Evolutionary conservation across 306 rosid species (phyloP).

Genomic region (Casuarina equisetifolia): DNA sequence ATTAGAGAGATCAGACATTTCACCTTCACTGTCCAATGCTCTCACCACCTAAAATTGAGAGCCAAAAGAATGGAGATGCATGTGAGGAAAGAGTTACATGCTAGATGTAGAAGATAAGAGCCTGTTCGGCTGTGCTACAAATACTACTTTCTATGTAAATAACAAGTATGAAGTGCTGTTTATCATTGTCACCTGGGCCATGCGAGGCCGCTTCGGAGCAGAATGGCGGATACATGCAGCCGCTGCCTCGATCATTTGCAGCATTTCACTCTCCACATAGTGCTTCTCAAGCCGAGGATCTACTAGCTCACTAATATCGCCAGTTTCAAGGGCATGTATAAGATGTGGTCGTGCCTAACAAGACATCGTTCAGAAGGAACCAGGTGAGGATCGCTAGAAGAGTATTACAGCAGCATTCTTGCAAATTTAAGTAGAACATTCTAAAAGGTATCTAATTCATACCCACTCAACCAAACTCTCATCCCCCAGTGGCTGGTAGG

Average conservation of each 20-base stretch:
- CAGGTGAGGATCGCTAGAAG: constrained; percentile 2
- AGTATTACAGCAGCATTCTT: neutral
- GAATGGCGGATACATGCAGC: constrained; percentile 96
- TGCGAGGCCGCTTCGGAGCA: constrained; percentile 83
- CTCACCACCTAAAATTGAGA: constrained; percentile 66
- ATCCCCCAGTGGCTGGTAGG: constrained; percentile 77
- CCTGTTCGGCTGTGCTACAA: too few species aligned
- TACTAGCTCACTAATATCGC: constrained; percentile 51
- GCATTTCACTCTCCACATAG: constrained; percentile 68
- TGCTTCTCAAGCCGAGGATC: constrained; percentile 67
- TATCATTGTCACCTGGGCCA: constrained; percentile 71
- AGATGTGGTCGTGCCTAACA: constrained; percentile 90
- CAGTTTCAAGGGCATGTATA: constrained; percentile 59
- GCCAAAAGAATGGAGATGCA: neutral
- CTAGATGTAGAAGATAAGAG: neutral
- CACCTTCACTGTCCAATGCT: constrained; percentile 69
- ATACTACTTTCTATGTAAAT: neutral
- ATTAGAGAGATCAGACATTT: constrained; percentile 67
- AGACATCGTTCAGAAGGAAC: constrained; percentile 22
- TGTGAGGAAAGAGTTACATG: neutral
- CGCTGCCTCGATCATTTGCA: constrained; percentile 86
- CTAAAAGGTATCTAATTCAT: constrained; percentile 13
- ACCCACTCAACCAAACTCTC: constrained; percentile 99
- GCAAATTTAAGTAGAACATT: neutral
- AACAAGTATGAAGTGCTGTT: neutral